These are phyloP conservation scores for Irpex sp. DNA, from an alignment of 1,284 basidiomycete genomes.

Conservation along the genomic window DNA sequence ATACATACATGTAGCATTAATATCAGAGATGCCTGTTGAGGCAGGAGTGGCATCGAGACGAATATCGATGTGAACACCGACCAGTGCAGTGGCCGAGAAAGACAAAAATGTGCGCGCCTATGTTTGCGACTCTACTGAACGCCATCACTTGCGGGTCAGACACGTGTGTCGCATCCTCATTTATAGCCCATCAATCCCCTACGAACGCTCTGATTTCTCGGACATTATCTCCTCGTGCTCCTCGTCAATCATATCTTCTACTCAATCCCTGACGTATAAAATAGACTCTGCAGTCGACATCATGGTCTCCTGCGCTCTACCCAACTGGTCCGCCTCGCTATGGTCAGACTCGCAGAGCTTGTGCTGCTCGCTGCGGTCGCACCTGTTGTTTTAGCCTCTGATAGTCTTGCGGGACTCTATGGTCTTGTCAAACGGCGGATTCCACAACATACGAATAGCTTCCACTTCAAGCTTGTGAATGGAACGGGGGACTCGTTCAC, in stretches of 20 bases:
- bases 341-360: background rate
- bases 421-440: slow-evolving; percentile 25
- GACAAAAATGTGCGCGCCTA: background rate
- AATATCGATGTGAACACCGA: too few species aligned
- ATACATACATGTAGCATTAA: too few species aligned
- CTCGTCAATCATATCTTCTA: background rate
- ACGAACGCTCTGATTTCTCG: background rate
- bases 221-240: background rate
- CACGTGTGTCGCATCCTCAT: background rate
- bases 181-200: background rate
- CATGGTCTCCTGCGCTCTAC: background rate
- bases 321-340: background rate
- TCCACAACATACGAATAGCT: slow-evolving; percentile 23
- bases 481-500: slow-evolving; percentile 24
- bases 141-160: background rate
- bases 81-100: too few species aligned
- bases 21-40: too few species aligned
- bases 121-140: background rate
- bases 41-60: too few species aligned
- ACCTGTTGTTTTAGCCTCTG: background rate
- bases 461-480: slow-evolving; percentile 23
- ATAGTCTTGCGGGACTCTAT: slow-evolving; percentile 17
- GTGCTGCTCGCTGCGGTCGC: background rate
- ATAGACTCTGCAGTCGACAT: background rate
- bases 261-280: background rate